Evolutionary conservation across 768 basidiomycete species (phyloP), one percentile per base, ranked within the genome.

Genomic region (Ramaria rubella): DNA sequence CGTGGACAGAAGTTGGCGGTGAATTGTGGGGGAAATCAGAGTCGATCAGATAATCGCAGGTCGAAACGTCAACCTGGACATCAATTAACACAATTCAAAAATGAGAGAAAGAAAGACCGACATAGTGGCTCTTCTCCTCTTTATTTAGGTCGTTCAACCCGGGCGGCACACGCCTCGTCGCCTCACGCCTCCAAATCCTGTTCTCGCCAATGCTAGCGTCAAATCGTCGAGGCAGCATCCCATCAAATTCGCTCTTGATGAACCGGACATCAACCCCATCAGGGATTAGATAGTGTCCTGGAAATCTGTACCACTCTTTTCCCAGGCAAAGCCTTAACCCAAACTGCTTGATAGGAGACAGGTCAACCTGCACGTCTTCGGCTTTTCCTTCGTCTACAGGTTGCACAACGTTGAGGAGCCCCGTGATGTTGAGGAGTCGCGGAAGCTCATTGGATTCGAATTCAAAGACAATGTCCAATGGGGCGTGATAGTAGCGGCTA

Each of bases 261-360:
- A 93, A 97, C 57, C 86, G 79, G n/a, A 95, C 83, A 26, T 82
- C 77, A 57, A 98, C 73, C 26, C 82, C 87, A 57, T 85, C 80
- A 1, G 94, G 94, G 21, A 98, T 79, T 48, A 95, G 78, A 69
- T 88, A 97, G 67, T 88, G 87, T 3, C 91, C 83, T 2, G 94
- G 90, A 76, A 93, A 99, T 23, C 95, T 80, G 66, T 97, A 77
- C 96, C 96, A 99, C 71, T 99, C 96, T 68, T 94, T 94, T 48
- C 87, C 91, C 50, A 88, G 76, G 71, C 96, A 99, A 1, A 99
- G 66, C 27, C 77, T 81, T 57, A 98, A 72, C 56, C 83, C 79
- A 63, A 94, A 82, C 12, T 81, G 75, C 56, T 75, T 76, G 65
- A 97, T 74, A 0, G 81, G 82, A 1, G 83, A 69, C 26, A 91